Conservation (phyloP, 2,329 filamentous ascomycete species). For the Cryphonectria carpinicola region DNA sequence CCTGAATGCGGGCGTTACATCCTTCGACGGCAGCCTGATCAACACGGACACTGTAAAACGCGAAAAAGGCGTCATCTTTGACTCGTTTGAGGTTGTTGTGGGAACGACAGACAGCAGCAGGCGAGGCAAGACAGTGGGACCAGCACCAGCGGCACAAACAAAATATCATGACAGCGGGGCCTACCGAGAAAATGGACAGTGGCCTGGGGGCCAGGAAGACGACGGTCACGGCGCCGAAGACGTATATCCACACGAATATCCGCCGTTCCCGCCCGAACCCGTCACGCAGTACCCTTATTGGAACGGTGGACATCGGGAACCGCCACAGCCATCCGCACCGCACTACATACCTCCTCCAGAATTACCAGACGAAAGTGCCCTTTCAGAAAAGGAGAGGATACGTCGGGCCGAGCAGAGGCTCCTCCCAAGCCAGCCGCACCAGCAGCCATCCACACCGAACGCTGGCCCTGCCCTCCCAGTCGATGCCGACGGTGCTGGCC, state of each 20-base stretch:
- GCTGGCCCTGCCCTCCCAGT: constrained; percentile 47
- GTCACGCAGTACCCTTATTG: constrained; percentile 39
- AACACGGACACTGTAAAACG: constrained; percentile 85
- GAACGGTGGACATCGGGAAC: constrained; percentile 38
- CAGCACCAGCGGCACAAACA: constrained; percentile 31
- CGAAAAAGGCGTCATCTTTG: constrained; percentile 89
- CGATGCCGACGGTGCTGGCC: constrained; percentile 48
- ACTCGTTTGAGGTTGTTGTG: constrained; percentile 83
- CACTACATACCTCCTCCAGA: constrained; percentile 63
- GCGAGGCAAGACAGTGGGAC: constrained; percentile 43
- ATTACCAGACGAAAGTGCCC: constrained; percentile 59
- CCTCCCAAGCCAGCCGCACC: constrained; percentile 77
- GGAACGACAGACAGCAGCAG: constrained; percentile 79
- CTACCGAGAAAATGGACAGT: constrained; percentile 33
- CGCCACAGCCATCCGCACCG: constrained; percentile 45
- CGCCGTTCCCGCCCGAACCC: constrained; percentile 29
- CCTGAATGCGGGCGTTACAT: constrained; percentile 35
- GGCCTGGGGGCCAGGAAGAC: constrained; percentile 29
- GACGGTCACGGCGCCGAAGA: constrained; percentile 29
- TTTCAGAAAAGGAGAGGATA: constrained; percentile 82
- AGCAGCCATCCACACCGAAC: constrained; percentile 34
- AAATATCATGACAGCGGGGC: constrained; percentile 32
- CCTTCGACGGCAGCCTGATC: constrained; percentile 67
- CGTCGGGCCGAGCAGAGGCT: constrained; percentile 77
- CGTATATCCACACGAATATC: constrained; percentile 29